phyloP scores from a whole-genome alignment of 2,329 filamentous ascomycete genomes.

The Claviceps purpurea region DNA sequence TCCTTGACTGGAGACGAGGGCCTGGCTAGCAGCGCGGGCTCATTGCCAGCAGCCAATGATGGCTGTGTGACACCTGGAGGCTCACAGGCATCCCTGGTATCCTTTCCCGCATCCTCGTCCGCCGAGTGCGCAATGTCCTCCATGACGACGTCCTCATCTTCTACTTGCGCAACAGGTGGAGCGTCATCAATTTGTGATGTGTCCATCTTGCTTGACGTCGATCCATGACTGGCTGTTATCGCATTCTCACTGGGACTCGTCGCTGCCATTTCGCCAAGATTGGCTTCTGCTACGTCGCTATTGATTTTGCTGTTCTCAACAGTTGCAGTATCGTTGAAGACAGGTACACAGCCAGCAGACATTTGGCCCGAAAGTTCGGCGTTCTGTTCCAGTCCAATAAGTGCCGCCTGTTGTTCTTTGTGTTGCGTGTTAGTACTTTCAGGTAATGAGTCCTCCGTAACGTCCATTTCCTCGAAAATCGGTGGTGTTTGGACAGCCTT shows the following conservation, averaged over 20 bases:
- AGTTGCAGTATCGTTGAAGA: not conserved
- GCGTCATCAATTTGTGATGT: not conserved
- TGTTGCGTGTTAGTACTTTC: not conserved
- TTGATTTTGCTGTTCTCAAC: not conserved
- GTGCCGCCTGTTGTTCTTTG: not conserved
- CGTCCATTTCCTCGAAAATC: not conserved
- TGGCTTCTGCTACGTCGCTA: not conserved
- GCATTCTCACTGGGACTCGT: not conserved
- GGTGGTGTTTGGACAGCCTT: not conserved
- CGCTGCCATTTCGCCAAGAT: not conserved
- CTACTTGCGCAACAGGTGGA: not conserved
- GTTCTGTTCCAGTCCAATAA: not conserved
- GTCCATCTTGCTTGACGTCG: not conserved
- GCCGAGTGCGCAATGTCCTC: slow-evolving; percentile 17
- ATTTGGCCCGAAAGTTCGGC: not conserved
- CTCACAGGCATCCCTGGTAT: slow-evolving; percentile 39
- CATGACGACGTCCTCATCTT: slow-evolving; percentile 8
- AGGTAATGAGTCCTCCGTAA: not conserved
- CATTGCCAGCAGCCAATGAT: not conserved
- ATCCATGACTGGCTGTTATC: not conserved
- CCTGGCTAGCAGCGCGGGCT: slow-evolving; percentile 4
- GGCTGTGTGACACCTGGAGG: slow-evolving; percentile 29
- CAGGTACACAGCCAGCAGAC: not conserved
- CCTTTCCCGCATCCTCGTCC: slow-evolving; percentile 23
- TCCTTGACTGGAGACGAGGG: not conserved